These are phyloP conservation scores for Medakamo hakoo DNA, from an alignment of 139 green algal species.

Conservation along the genomic window DNA sequence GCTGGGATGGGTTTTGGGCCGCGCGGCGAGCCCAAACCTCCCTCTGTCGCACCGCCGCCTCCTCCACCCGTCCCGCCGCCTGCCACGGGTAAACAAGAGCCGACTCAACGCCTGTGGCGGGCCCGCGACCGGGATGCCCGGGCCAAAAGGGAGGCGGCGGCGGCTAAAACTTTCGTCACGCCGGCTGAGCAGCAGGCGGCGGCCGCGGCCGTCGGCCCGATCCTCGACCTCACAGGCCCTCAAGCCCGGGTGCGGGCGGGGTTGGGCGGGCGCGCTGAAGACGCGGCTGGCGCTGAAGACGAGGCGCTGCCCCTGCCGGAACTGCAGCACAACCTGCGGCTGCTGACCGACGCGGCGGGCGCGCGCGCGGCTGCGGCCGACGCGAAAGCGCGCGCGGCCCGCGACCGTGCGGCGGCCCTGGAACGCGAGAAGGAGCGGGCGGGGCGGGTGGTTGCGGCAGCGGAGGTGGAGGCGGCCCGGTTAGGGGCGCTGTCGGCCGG, in stretches of 20 bases:
- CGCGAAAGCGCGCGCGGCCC: constrained; percentile 21
- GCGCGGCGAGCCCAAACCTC: not conserved
- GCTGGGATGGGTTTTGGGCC: not conserved
- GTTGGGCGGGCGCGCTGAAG: no score
- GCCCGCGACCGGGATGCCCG: not conserved
- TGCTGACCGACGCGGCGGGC: constrained; percentile 81
- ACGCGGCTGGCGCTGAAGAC: no score
- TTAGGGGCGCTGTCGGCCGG: constrained; percentile 4
- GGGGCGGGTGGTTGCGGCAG: not conserved
- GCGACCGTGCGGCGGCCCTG: not conserved
- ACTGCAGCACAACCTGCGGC: constrained; percentile 93
- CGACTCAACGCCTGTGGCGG: no score
- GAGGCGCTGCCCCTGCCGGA: constrained; percentile 66
- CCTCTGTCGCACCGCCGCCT: not conserved
- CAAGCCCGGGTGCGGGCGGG: no score
- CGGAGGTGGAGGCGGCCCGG: not conserved
- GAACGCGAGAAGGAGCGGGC: not conserved
- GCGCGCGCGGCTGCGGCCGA: constrained; percentile 56
- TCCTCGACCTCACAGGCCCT: not conserved
- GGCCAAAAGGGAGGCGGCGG: constrained; percentile 1
- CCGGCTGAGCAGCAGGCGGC: not conserved
- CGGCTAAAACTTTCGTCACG: constrained; percentile 5
- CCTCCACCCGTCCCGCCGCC: no score
- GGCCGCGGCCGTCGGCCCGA: not conserved
- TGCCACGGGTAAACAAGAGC: no score